Evolutionary conservation across 768 basidiomycete genomes (phyloP), one percentile per base, ranked within the genome.

Genomic region (Kondoa subrosea): DNA sequence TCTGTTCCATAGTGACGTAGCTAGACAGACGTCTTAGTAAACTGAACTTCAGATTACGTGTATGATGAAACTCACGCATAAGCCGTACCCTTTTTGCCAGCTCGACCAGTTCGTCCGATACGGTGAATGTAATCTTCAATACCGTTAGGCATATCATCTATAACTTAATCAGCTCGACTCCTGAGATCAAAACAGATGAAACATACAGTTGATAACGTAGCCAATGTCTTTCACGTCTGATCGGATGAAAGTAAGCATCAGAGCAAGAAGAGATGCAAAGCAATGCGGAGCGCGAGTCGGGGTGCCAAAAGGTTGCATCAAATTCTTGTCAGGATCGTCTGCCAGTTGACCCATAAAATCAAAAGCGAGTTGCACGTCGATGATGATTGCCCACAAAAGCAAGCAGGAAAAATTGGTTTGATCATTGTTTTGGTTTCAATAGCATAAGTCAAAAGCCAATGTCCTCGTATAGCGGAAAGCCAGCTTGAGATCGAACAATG

Each of bases 161-260:
- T 91, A 91, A 73, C 70, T 60, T 66, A 25, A 29, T 1, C 59
- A 27, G 34, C 1, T 27, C 1, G 26, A 58, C 30, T 30, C 16
- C 31, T 30, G 21, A 50, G 21, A 17, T 3, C 32, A 27, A 15
- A 34, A 33, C 34, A 16, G 21, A 21, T 12, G 40, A 25, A 61
- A 33, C 15, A 32, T 14, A 32, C 57, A 74, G 67, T 60, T 68
- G 65, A 97, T 90, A 71, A 96, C 91, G 79, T 91, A 96, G 73
- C 88, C 87, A 73, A 97, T 91, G 80, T 97, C 92, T 87, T 97
- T 96, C 79, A 97, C 92, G 82, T 95, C 93, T 95, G 80, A n/a
- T n/a, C 12, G 33, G 17, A 26, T 2, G 15, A 63, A 63, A 31
- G 30, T 63, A 63, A 33, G 29, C n/a, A 31, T 32, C 29, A 26